Evolutionary conservation across 345 rosid species (phyloP).

Genomic region (Theobroma cacao): DNA sequence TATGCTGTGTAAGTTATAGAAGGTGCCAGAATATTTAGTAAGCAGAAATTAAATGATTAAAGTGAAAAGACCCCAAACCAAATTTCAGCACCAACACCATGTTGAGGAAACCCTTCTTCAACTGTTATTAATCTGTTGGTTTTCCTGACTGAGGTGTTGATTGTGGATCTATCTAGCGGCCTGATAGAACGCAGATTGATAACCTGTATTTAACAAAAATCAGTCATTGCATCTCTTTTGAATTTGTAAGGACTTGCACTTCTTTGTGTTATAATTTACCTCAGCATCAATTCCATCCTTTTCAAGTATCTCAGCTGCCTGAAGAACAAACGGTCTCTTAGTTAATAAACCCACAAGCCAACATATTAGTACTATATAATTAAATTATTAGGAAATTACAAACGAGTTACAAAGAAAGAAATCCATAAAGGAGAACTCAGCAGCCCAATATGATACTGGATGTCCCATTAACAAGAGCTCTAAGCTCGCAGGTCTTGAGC

Average conservation of each 20-base stretch:
- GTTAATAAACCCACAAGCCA: conserved; percentile 11
- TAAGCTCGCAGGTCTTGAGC: background rate
- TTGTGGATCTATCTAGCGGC: conserved; percentile 60
- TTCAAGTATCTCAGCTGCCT: conserved; percentile 70
- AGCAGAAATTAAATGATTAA: background rate
- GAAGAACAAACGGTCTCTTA: conserved; percentile 20
- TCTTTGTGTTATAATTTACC: conserved; percentile 33
- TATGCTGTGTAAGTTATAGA: background rate
- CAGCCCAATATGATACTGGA: background rate
- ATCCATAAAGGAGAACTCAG: background rate
- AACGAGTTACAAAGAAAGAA: background rate
- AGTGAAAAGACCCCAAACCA: conserved; percentile 36
- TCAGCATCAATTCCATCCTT: conserved; percentile 68
- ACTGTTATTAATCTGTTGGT: conserved; percentile 79
- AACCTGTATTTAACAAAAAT: conserved; percentile 36
- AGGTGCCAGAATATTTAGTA: background rate
- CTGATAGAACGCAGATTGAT: conserved; percentile 70
- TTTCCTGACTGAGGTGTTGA: conserved; percentile 75
- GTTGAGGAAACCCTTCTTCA: conserved; percentile 77
- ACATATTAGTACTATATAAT: background rate
- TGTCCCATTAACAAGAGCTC: background rate
- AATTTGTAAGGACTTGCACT: background rate
- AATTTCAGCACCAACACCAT: conserved; percentile 78
- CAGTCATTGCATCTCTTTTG: background rate
- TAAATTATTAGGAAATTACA: background rate